Base-by-base conservation (phyloP, 2,329 filamentous ascomycete species). In the Amesomyces nigricolor region DNA sequence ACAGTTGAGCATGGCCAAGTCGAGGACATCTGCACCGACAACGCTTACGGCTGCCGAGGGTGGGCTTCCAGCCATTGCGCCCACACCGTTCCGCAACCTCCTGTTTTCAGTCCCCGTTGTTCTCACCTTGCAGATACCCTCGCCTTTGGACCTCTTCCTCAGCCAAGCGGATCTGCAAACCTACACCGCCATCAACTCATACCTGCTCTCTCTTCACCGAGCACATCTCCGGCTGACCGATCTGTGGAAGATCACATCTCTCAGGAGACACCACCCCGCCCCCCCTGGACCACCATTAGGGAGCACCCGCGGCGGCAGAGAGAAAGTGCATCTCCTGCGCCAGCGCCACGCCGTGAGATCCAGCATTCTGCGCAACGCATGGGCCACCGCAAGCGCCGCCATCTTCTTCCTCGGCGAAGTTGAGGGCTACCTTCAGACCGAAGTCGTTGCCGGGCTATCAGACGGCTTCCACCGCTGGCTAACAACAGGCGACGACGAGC, bases 321-420 rank as follows among this genome's bases (percentile, higher is more conserved):
- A 78, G 16, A 80, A 81, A 58, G 78, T 89, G 14, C 75, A 74
- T 26, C 73, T 80, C 19, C 78, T 88, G 10, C 81, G 90, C 29
- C 73, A 81, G 62, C 80, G 88, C 49, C 81, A 85, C 62, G 82
- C 82, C 26, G 67, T 74, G 14, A 80, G 92, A 16, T 78, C 81
- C 4, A 76, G 78, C 35, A 79, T 81, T 0, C 87, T 95, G 78
- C 83, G 94, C 14, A 87, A 85, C 60, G 81, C 92, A 0, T 99
- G 94, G 94, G 92, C 91, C 0, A 95, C 89, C 0, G 87, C 88
- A 63, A 91, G 88, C 65, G 88, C 91, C 2, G 87, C 89, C 1
- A 82, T 95, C 4, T 96, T 96, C 72, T 88, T 97, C 63, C 77
- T 97, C 3, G 89, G 88, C 0, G 91, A 96, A 68, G 86, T 89